Base-by-base conservation (phyloP, 2,329 filamentous ascomycete species). In the Dichotomopilus funicola region DNA sequence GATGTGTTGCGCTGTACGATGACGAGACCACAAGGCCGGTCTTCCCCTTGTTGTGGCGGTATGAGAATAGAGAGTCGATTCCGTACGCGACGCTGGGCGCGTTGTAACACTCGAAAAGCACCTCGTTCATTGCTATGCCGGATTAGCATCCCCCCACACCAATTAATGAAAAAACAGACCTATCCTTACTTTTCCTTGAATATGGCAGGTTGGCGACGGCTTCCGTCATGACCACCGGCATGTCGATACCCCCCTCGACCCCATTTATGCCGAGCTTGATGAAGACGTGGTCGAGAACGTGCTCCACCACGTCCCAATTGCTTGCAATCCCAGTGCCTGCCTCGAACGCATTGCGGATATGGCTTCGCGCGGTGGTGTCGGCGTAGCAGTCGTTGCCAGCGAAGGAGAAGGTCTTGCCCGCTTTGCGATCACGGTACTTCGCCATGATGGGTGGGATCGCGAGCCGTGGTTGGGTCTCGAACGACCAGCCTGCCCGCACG, bases 231-330 rank as follows among this genome's bases (percentile, higher is more conserved):
- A 99, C 86, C 58, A 99, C 82, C 1, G 92, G 91, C 65, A 91
- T 78, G 65, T 92, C 90, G 59, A 99, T 83, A 31, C 81, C 77
- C 7, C 89, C 89, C 49, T 86, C 82, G 4, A 77, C 76, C 12
- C 83, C 83, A 62, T 95, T 90, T 63, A 99, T 80, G 4, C 94
- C 94, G 53, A 99, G 75, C 73, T 96, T 97, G 63, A 96, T 78
- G 70, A 99, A 99, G 43, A 91, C 81, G 71, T 96, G 96, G 73
- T 99, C 94, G 47, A 99, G 74, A 5, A 96, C 79, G 56, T 92
- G 91, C 71, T 99, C 94, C 83, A 96, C 91, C 37, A 91, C 91
- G 71, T 99, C 94, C 91, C 95, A 99, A 69, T 97, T 97, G 70
- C 89, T 91, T 58, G 97, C 84, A 48, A 99, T 87, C 61, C 91